Evolutionary conservation across 108 stramenopile species (phyloP).

Genomic region (Epipyxis sp.): DNA sequence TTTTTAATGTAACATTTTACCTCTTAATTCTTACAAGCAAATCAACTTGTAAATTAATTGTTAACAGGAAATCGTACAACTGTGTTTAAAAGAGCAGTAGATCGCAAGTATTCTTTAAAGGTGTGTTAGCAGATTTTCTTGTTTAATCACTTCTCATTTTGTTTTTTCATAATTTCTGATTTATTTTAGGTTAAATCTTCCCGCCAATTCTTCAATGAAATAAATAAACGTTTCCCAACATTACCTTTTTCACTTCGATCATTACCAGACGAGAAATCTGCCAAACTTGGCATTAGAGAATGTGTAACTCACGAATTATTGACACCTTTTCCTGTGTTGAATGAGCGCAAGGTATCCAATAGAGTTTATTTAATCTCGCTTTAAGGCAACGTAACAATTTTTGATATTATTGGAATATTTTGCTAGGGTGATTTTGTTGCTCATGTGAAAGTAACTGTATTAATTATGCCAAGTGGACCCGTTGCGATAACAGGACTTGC

Average conservation of each 20-base stretch:
- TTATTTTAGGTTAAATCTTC: conserved; percentile 33
- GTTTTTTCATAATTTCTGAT: conserved; percentile 36
- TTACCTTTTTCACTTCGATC: conserved; percentile 93
- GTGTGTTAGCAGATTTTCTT: too few relatives aligned
- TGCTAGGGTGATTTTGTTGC: conserved; percentile 84
- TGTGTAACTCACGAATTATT: conserved; percentile 85
- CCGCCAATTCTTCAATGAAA: conserved; percentile 72
- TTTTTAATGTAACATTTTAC: too few relatives aligned
- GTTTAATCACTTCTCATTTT: conserved; percentile 56
- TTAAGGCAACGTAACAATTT: too few relatives aligned
- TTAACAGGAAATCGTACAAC: conserved; percentile 92
- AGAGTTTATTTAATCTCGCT: too few relatives aligned
- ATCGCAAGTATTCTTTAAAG: conserved; percentile 86
- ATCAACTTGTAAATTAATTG: too few relatives aligned
- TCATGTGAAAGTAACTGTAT: conserved; percentile 95
- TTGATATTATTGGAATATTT: too few relatives aligned
- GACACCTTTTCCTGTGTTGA: conserved; percentile 85
- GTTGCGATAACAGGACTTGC: conserved; percentile 77
- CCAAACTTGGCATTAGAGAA: conserved; percentile 88
- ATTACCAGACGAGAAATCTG: conserved; percentile 75
- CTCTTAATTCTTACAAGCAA: too few relatives aligned
- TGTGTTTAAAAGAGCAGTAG: conserved; percentile 94
- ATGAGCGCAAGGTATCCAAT: conserved; percentile 72
- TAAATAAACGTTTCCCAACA: conserved; percentile 90
- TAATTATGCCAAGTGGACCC: conserved; percentile 82